Evolutionary conservation across 2,329 filamentous ascomycete genomes (phyloP).

Genomic region (Metarhizium humberi): DNA sequence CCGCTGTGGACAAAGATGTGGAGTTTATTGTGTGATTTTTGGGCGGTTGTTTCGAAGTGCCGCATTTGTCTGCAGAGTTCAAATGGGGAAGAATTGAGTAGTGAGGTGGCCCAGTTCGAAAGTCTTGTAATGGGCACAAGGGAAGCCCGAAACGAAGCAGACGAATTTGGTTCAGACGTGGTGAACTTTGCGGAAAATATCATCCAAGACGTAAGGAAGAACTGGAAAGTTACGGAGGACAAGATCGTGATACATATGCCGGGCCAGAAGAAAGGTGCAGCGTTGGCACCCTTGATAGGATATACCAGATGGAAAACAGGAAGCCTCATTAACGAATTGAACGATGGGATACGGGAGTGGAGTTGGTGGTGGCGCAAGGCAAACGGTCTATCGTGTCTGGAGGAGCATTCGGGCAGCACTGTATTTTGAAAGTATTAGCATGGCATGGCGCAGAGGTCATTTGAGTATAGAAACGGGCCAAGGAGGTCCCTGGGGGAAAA

Average conservation of each 20-base stretch:
- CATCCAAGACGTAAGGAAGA: constrained; percentile 32
- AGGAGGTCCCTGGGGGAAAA: too few species aligned
- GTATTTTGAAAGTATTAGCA: constrained; percentile 5
- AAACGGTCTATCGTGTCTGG: neutral
- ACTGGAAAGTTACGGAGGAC: constrained; percentile 29
- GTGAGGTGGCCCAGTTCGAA: constrained; percentile 8
- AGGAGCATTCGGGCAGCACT: neutral
- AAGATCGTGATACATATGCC: constrained; percentile 29
- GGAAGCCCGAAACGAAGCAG: neutral
- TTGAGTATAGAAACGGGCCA: neutral
- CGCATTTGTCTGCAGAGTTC: constrained; percentile 10
- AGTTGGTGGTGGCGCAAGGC: constrained; percentile 20
- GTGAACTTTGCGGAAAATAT: constrained; percentile 33
- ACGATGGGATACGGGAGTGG: constrained; percentile 23
- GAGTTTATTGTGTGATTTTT: constrained; percentile 9
- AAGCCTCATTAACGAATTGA: constrained; percentile 21
- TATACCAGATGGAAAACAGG: constrained; percentile 21
- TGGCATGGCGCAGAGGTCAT: neutral
- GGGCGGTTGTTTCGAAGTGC: constrained; percentile 10
- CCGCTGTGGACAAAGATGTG: constrained; percentile 12
- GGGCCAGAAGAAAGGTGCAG: constrained; percentile 23
- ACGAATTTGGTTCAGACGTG: constrained; percentile 19
- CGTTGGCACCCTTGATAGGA: constrained; percentile 22
- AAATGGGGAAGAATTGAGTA: constrained; percentile 10
- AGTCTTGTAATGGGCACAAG: constrained; percentile 15